Evolutionary conservation across 495 filamentous ascomycete genomes (phyloP), one percentile per base, ranked within the genome.

Genomic region (Hypoxylon intermedium): DNA sequence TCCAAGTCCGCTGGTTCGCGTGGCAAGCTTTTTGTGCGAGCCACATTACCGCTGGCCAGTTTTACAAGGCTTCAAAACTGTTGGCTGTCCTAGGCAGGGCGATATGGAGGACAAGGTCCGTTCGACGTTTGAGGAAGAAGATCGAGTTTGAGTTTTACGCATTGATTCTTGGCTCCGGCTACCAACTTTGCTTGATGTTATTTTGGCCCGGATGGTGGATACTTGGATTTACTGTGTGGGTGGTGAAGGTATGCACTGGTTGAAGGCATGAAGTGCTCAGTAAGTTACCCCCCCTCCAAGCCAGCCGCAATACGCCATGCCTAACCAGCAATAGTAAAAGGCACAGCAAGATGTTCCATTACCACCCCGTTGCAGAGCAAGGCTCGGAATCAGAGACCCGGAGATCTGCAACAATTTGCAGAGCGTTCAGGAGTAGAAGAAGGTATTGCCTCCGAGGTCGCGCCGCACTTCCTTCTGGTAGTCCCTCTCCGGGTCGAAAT

Each of bases 401-500:
- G 21, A 12, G 15, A 13, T n/a, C n/a, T n/a, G n/a, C n/a, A 7
- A 26, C 24, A 26, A 11, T 24, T 31, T n/a, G 5, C 13, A 3
- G 33, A 3, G 6, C 26, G 18, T 9, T 70, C 61, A 70, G 28
- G 82, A 87, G 67, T 96, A 97, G 80, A 98, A 98, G 72, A 97
- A 97, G 2, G 90, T 82, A 75, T 98, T 98, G 9, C 94, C 93
- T 18, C 87, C 87, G 2, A 83, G 79, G 80, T 98, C 94, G 53
- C 90, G 85, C 69, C 89, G 80, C 48, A 93, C 87, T 71, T 90
- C 89, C 55, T 83, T 85, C 57, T 86, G 81, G 70, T 97, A 96
- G 58, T 97, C 89, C 74, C 87, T 88, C 21, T 87, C 87, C 1
- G 92, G 89, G 57, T 97, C 93, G 74, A 96, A 98, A 56, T 96